phyloP scores from a whole-genome alignment of 495 filamentous ascomycete species.

The Schizothecium vesticola region DNA sequence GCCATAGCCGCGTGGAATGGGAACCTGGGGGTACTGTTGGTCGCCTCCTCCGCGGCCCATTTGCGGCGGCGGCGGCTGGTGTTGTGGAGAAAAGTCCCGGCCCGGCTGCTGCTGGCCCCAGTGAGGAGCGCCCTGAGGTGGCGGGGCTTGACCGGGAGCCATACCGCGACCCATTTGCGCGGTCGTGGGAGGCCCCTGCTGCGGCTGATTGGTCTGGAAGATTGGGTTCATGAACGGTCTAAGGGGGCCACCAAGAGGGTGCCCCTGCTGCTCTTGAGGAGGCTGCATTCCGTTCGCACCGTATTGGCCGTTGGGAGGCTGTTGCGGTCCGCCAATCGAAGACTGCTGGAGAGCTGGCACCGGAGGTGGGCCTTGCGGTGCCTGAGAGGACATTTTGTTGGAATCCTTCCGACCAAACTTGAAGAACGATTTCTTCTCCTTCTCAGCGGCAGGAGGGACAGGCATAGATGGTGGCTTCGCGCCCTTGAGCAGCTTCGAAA shows the following conservation, averaged over 20 bases:
- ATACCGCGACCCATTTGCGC: background rate
- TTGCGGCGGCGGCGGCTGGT: constrained; percentile 9
- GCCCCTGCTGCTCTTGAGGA: background rate
- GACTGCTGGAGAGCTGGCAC: constrained; percentile 7
- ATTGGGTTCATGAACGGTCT: background rate
- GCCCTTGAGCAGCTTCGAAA: constrained; percentile 31
- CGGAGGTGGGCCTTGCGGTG: constrained; percentile 13
- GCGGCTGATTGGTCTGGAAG: background rate
- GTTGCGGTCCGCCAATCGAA: background rate
- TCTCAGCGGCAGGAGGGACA: constrained; percentile 15
- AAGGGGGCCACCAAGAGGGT: background rate
- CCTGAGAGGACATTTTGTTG: constrained; percentile 12
- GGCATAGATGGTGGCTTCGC: constrained; percentile 8
- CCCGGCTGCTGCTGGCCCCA: constrained; percentile 4
- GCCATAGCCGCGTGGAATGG: constrained; percentile 43
- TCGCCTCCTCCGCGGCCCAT: constrained; percentile 21
- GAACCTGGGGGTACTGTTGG: constrained; percentile 40
- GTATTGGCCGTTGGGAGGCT: background rate
- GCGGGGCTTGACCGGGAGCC: background rate
- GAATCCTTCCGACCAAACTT: constrained; percentile 30
- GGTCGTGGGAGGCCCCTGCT: background rate
- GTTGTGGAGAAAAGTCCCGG: constrained; percentile 1
- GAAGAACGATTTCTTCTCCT: constrained; percentile 24
- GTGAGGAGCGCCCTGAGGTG: background rate
- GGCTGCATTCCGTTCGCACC: background rate